Evolutionary conservation across 2,329 filamentous ascomycete species (phyloP), one percentile per base, ranked within the genome.

Genomic region (Arthrobotrys iridis): DNA sequence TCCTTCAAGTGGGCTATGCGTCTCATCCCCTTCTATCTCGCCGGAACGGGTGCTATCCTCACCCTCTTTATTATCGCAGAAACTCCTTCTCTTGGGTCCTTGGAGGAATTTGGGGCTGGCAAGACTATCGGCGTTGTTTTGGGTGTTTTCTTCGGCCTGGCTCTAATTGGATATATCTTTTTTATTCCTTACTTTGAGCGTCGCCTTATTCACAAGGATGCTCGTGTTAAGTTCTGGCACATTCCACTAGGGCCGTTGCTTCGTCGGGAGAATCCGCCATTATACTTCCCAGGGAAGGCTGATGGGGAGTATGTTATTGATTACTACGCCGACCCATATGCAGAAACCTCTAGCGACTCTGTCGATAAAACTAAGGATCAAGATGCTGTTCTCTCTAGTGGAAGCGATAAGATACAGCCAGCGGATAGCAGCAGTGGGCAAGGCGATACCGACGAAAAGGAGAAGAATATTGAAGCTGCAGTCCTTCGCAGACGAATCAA

Each of bases 21-120:
- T 57, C 80, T 84, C 4, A 84, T 88, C 0, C 87, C 87, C 13
- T 74, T 88, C 66, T 89, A 88, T 82, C 88, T 88, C 78, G 86
- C 83, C 79, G 78, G 88, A 45, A 87, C 87, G 0, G 84, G 84
- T 11, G 83, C 83, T 15, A 84, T 88, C 8, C 82, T 88, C 11
- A 83, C 84, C 78, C 87, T 91, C 80, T 86, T 90, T 73, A 87
- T 91, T 67, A 84, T 90, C 50, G 81, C 86, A 71, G 83, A 85
- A 77, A 81, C 81, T 3, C 84, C 83, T 28, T 48, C 45, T 28
- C 37, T 65, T 13, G 62, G 62, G 8, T 65, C 62, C 24, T 15
- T 65, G 20, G 62, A 65, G 13, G 62, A 65, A n/a, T 65, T 65
- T n/a, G 62, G 62, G 4, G 50, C 78, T 7, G 81, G 81, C 3